A percentile compares a stretch with the other conserved stretches of the same genome.
Evolutionary conservation across 805 yeast species (phyloP).

Genomic region (Candida andamanensis): DNA sequence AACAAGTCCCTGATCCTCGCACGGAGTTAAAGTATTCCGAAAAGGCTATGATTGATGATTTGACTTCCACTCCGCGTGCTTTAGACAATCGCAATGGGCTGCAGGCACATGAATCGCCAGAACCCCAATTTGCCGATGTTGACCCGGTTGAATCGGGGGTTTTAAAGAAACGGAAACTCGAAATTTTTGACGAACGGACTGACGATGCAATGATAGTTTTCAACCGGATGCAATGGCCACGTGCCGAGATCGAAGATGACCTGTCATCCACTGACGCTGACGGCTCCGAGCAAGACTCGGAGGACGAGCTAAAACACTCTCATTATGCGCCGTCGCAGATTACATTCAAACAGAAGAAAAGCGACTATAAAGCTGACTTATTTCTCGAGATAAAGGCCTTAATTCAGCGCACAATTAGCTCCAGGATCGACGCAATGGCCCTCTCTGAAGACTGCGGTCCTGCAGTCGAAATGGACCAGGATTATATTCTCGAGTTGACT

Average conservation of each 20-base stretch:
- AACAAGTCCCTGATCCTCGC: constrained; percentile 34
- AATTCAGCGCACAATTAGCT: constrained; percentile 6
- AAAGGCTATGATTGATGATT: constrained; percentile 1
- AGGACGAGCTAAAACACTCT: background rate
- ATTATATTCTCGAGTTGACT: constrained; percentile 3
- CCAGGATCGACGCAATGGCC: constrained; percentile 1
- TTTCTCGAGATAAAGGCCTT: constrained; percentile 11
- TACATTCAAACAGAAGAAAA: constrained; percentile 2
- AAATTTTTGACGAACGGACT: background rate
- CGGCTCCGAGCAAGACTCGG: background rate
- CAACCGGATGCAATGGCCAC: too few relatives aligned
- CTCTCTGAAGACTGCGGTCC: too few relatives aligned
- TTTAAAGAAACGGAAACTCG: background rate
- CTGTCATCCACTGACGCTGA: constrained; percentile 5
- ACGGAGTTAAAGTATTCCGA: constrained; percentile 18
- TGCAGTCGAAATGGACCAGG: constrained; percentile 4
- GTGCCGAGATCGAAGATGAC: too few relatives aligned
- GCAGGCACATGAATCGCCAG: too few relatives aligned
- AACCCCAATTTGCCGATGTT: too few relatives aligned
- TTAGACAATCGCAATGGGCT: too few relatives aligned
- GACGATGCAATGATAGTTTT: background rate
- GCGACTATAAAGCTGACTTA: constrained; percentile 7
- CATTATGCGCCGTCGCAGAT: constrained; percentile 2
- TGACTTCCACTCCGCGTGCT: too few relatives aligned
- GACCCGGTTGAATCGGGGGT: too few relatives aligned